These are phyloP conservation scores for Taxillus chinensis DNA, from an alignment of 164 flowering plant species.

Conservation along the genomic window DNA sequence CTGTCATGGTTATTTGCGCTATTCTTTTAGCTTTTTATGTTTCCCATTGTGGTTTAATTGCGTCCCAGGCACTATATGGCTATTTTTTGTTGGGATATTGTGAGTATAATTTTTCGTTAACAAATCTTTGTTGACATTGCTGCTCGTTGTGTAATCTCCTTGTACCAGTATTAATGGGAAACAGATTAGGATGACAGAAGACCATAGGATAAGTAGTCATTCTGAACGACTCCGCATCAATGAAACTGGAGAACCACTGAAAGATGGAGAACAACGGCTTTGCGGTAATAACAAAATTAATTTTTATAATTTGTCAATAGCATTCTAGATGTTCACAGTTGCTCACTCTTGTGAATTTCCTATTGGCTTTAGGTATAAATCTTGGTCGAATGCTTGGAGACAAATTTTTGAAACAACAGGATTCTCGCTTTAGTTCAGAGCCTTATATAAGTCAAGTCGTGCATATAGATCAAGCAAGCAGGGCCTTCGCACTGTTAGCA, in stretches of 20 bases:
- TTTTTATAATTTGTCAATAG: neutral
- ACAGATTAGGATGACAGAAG: slow-evolving; percentile 81
- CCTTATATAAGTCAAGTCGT: slow-evolving; percentile 77
- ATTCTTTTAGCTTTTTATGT: too few relatives aligned
- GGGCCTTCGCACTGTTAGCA: slow-evolving; percentile 75
- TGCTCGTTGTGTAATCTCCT: slow-evolving; percentile 1
- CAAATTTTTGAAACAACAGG: slow-evolving; percentile 88
- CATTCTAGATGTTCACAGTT: neutral
- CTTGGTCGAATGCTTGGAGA: slow-evolving; percentile 98
- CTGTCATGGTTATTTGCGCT: too few relatives aligned
- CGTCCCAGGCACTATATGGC: too few relatives aligned
- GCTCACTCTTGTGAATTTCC: neutral
- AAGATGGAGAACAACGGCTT: slow-evolving; percentile 82
- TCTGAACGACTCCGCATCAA: slow-evolving; percentile 66
- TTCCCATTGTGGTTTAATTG: too few relatives aligned
- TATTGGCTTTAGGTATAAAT: slow-evolving; percentile 55
- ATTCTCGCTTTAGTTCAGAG: slow-evolving; percentile 76
- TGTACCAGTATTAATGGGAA: slow-evolving; percentile 60
- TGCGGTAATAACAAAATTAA: slow-evolving; percentile 38
- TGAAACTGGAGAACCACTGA: slow-evolving; percentile 58
- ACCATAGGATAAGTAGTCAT: slow-evolving; percentile 64
- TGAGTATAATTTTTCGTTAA: too few relatives aligned
- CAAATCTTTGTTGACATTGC: neutral
- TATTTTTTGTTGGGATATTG: too few relatives aligned
- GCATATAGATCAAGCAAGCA: slow-evolving; percentile 43